phyloP scores from a whole-genome alignment of 2,329 filamentous ascomycete genomes.

The Colletotrichum tabaci region DNA sequence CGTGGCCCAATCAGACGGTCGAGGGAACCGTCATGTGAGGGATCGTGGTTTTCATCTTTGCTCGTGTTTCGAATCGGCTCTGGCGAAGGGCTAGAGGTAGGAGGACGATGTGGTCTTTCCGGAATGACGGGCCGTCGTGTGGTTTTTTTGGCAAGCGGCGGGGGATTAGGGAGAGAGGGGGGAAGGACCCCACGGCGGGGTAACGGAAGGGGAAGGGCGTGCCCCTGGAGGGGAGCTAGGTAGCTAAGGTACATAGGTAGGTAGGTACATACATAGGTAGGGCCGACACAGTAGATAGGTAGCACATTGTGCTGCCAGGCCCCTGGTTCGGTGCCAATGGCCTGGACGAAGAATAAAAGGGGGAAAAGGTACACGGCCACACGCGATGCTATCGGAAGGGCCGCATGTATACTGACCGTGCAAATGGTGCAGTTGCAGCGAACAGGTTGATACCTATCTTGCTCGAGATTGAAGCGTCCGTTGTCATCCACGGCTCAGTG shows the following conservation, averaged over 20 bases:
- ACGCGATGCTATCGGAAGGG: not conserved
- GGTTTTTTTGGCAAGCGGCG: conserved; percentile 34
- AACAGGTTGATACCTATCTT: not conserved
- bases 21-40: conserved; percentile 28
- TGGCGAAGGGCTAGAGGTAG: conserved; percentile 9
- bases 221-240: conserved; percentile 17
- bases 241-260: no score
- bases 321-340: not conserved
- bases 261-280: no score
- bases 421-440: not conserved
- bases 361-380: not conserved
- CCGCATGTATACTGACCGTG: not conserved
- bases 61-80: conserved; percentile 36
- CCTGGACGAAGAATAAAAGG: not conserved
- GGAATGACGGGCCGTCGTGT: conserved; percentile 55
- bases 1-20: conserved; percentile 16
- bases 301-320: conserved; percentile 3
- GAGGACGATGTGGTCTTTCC: conserved; percentile 44
- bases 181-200: conserved; percentile 43
- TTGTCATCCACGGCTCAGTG: no score
- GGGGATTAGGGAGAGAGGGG: conserved; percentile 16
- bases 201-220: conserved; percentile 16
- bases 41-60: conserved; percentile 18
- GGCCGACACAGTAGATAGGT: not conserved
- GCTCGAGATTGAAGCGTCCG: not conserved